Conservation (phyloP, 2,329 filamentous ascomycete genomes). For the Paecilomyces fulvus region DNA sequence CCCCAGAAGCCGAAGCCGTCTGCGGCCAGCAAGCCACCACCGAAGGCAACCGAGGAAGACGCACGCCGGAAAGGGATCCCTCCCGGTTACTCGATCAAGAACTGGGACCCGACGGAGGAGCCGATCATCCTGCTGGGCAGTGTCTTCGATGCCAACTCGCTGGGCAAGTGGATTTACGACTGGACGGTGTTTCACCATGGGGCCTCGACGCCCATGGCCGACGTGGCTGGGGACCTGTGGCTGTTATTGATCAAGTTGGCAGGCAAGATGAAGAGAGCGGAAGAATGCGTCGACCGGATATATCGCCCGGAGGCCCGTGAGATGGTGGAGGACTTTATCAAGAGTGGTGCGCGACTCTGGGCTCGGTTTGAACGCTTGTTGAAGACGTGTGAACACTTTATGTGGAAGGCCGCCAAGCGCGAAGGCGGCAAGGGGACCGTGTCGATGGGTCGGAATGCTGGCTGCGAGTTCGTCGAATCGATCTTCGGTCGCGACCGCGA, state of each 20-base stretch:
- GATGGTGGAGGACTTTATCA: conserved; percentile 82
- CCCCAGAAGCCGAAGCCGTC: conserved; percentile 34
- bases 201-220: conserved; percentile 71
- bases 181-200: conserved; percentile 93
- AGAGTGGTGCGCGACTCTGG: conserved; percentile 78
- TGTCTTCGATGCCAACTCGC: conserved; percentile 93
- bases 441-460: conserved; percentile 82
- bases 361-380: conserved; percentile 77
- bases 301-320: conserved; percentile 65
- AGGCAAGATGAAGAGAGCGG: conserved; percentile 85
- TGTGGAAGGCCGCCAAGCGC: conserved; percentile 80
- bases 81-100: conserved; percentile 86
- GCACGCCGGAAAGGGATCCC: conserved; percentile 63
- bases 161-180: conserved; percentile 99
- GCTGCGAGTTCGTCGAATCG: conserved; percentile 90
- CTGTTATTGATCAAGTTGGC: conserved; percentile 86
- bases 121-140: conserved; percentile 91
- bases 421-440: conserved; percentile 56
- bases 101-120: conserved; percentile 92
- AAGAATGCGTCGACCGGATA: conserved; percentile 67
- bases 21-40: conserved; percentile 28
- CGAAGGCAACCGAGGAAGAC: conserved; percentile 57
- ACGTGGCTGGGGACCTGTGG: conserved; percentile 93
- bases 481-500: conserved; percentile 90
- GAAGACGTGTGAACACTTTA: conserved; percentile 85